These are phyloP conservation scores for Phellinidium pouzarii DNA, from an alignment of 1,284 basidiomycete genomes.

Conservation along the genomic window DNA sequence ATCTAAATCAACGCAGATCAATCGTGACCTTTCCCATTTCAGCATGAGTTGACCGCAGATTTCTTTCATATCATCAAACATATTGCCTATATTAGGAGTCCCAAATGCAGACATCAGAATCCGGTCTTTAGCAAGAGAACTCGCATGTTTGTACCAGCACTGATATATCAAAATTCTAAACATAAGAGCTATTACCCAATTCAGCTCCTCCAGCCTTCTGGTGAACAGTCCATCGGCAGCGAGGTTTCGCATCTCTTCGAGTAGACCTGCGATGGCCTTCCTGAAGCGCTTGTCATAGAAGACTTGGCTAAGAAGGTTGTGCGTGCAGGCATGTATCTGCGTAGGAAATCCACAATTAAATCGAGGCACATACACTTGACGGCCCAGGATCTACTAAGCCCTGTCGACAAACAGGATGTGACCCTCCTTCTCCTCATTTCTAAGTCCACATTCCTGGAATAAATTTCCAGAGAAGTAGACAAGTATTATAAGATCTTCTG, in stretches of 20 bases:
- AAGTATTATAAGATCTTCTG: too few relatives aligned
- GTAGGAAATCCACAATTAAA: constrained; percentile 39
- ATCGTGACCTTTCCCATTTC: constrained; percentile 33
- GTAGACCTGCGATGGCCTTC: constrained; percentile 32
- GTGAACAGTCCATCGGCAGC: constrained; percentile 43
- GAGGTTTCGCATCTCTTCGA: constrained; percentile 36
- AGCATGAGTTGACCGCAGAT: constrained; percentile 40
- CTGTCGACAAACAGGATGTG: too few relatives aligned
- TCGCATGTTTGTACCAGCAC: too few relatives aligned
- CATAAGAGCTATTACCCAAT: constrained; percentile 37
- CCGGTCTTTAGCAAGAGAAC: constrained; percentile 33
- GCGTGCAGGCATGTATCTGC: constrained; percentile 32
- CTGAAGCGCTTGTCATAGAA: constrained; percentile 41
- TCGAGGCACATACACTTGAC: constrained; percentile 40
- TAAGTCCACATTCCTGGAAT: too few relatives aligned
- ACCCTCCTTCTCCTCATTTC: too few relatives aligned
- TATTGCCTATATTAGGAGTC: constrained; percentile 37
- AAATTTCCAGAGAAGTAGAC: too few relatives aligned
- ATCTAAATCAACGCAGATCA: constrained; percentile 36
- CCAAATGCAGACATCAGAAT: constrained; percentile 49
- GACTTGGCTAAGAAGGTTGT: constrained; percentile 37
- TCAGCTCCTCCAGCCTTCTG: constrained; percentile 36
- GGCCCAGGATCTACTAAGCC: too few relatives aligned
- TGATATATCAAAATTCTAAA: neutral
- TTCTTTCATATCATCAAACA: constrained; percentile 47